phyloP scores from a whole-genome alignment of 2,329 filamentous ascomycete genomes.

The Penicillium thymicola region DNA sequence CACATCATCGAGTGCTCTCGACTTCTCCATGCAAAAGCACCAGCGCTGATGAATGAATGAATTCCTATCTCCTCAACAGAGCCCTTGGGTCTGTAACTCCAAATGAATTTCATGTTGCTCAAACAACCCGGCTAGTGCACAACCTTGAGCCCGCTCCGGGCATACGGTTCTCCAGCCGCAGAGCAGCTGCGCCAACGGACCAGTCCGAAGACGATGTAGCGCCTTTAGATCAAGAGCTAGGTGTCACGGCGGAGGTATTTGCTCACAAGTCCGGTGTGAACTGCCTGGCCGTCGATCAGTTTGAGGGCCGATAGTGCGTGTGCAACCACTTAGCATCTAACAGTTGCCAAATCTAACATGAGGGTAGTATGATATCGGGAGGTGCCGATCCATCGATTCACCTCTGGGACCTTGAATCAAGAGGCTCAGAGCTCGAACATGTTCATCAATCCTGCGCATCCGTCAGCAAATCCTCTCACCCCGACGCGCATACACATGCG shows the following conservation, averaged over 20 bases:
- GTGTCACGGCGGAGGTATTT: constrained; percentile 28
- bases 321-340: not conserved
- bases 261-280: constrained; percentile 79
- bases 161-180: constrained; percentile 67
- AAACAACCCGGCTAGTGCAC: constrained; percentile 64
- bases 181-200: constrained; percentile 7
- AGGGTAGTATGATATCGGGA: constrained; percentile 69
- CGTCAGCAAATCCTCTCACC: constrained; percentile 36
- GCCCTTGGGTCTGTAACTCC: constrained; percentile 66
- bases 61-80: constrained; percentile 72
- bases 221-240: constrained; percentile 15
- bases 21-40: not conserved
- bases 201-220: constrained; percentile 11
- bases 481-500: constrained; percentile 43
- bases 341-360: constrained; percentile 11
- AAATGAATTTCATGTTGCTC: constrained; percentile 61
- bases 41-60: constrained; percentile 59
- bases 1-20: constrained; percentile 22
- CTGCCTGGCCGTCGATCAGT: constrained; percentile 73
- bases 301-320: constrained; percentile 69
- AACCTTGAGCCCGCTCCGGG: constrained; percentile 66
- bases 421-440: constrained; percentile 50
- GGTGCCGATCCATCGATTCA: constrained; percentile 81
- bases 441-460: constrained; percentile 52
- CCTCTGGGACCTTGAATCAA: constrained; percentile 78